phyloP scores from a whole-genome alignment of 1,139 yeast genomes.

The Scheffersomyces segobiensis region DNA sequence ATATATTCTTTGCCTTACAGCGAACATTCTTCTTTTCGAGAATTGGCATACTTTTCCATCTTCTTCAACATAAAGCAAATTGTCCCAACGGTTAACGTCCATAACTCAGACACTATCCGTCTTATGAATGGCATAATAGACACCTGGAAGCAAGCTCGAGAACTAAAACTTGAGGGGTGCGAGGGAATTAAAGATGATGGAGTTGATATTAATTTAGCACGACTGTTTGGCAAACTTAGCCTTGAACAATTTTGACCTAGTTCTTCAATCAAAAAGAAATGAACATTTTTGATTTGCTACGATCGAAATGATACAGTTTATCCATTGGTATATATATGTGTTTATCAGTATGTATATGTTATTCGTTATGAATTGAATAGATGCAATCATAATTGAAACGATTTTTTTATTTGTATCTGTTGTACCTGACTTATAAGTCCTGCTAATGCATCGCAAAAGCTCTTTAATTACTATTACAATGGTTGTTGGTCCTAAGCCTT shows the following conservation, averaged over 20 bases:
- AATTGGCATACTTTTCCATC: slow-evolving; percentile 64
- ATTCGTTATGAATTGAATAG: not conserved
- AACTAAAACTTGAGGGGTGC: slow-evolving; percentile 3
- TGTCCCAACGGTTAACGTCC: slow-evolving; percentile 78
- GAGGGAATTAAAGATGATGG: not conserved
- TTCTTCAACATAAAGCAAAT: slow-evolving; percentile 51
- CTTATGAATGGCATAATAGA: slow-evolving; percentile 49
- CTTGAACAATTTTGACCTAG: not conserved
- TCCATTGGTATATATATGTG: not conserved
- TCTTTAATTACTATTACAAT: not conserved
- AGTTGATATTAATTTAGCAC: not conserved
- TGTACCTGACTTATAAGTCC: not conserved
- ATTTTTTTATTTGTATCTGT: not conserved
- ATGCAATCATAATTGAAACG: not conserved
- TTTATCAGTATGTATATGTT: not conserved
- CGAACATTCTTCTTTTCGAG: slow-evolving; percentile 90
- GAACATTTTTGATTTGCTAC: not conserved
- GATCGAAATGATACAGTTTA: not conserved
- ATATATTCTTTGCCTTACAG: slow-evolving; percentile 79
- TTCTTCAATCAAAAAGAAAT: no score
- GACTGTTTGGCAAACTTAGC: not conserved
- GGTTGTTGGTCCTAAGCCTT: not conserved
- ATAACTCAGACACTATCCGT: slow-evolving; percentile 31
- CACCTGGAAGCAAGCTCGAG: slow-evolving; percentile 39
- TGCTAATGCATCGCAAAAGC: not conserved